phyloP scores from a whole-genome alignment of 1,284 basidiomycete genomes.

The Cryptococcus floricola region DNA sequence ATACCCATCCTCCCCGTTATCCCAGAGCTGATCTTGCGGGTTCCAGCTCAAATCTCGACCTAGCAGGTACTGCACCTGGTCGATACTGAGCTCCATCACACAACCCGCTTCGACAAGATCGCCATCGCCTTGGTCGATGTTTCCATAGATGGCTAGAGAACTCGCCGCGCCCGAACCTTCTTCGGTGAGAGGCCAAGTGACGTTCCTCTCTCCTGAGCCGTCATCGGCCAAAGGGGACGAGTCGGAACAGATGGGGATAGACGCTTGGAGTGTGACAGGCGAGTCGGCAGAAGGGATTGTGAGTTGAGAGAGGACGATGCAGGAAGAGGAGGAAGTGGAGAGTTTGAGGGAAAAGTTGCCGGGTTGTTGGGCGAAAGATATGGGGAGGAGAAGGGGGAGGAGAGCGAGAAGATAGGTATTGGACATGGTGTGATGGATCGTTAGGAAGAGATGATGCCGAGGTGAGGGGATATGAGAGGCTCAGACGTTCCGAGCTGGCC shows the following conservation, averaged over 20 bases:
- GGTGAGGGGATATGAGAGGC: background rate
- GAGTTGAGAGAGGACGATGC: slow-evolving; percentile 4
- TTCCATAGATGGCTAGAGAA: slow-evolving; percentile 2
- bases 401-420: background rate
- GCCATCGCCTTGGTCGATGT: background rate
- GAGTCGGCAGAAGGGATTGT: background rate
- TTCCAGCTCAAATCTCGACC: slow-evolving; percentile 6
- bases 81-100: slow-evolving; percentile 5
- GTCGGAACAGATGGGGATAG: slow-evolving; percentile 3
- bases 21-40: background rate
- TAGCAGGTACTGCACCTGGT: slow-evolving; percentile 7
- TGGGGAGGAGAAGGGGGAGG: background rate
- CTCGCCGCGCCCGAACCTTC: background rate
- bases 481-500: background rate
- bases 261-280: background rate
- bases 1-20: background rate
- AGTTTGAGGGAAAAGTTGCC: slow-evolving; percentile 4
- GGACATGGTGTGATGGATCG: background rate
- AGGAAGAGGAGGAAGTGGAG: background rate
- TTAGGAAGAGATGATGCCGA: background rate
- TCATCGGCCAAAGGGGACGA: background rate
- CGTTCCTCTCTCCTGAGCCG: background rate
- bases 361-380: background rate
- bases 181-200: slow-evolving; percentile 1
- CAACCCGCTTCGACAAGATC: slow-evolving; percentile 1